Percentiles rank a stretch among this genome's conserved stretches.
These are phyloP conservation scores for Trypanosoma brucei DNA, from an alignment of 208 protist species.

Conservation along the genomic window DNA sequence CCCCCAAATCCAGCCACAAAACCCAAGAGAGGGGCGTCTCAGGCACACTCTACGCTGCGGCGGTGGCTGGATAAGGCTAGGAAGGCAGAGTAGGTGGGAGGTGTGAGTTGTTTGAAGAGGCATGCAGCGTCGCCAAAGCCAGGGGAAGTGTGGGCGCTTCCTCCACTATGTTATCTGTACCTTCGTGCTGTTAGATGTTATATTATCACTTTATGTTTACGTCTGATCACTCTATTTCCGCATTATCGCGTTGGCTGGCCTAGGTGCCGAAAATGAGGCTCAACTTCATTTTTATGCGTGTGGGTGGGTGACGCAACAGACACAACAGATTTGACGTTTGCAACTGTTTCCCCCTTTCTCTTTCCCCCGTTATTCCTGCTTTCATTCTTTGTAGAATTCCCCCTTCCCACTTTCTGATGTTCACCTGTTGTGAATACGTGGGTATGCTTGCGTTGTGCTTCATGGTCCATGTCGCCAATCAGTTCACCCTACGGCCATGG, in stretches of 20 bases:
- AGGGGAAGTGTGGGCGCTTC: not conserved
- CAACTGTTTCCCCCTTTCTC: not conserved
- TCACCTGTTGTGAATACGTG: too few relatives aligned
- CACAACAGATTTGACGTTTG: not conserved
- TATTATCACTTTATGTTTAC: too few relatives aligned
- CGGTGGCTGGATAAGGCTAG: not conserved
- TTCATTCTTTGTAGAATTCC: not conserved
- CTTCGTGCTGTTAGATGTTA: not conserved
- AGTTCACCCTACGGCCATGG: not conserved
- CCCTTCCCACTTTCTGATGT: not conserved
- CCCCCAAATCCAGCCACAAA: not conserved
- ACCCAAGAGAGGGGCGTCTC: not conserved
- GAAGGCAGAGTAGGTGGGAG: not conserved
- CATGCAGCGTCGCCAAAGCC: not conserved
- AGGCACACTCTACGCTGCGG: not conserved
- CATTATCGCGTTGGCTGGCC: too few relatives aligned
- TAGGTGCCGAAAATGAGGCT: too few relatives aligned
- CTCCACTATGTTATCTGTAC: not conserved
- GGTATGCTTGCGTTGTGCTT: too few relatives aligned
- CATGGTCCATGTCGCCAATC: too few relatives aligned
- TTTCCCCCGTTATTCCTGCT: not conserved
- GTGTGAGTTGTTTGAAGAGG: not conserved
- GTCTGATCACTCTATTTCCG: too few relatives aligned
- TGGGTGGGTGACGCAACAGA: not conserved
- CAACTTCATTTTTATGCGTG: not conserved